Evolutionary conservation across 2,329 filamentous ascomycete species (phyloP), one percentile per base, ranked within the genome.

Genomic region (Raffaelea ambrosiae): DNA sequence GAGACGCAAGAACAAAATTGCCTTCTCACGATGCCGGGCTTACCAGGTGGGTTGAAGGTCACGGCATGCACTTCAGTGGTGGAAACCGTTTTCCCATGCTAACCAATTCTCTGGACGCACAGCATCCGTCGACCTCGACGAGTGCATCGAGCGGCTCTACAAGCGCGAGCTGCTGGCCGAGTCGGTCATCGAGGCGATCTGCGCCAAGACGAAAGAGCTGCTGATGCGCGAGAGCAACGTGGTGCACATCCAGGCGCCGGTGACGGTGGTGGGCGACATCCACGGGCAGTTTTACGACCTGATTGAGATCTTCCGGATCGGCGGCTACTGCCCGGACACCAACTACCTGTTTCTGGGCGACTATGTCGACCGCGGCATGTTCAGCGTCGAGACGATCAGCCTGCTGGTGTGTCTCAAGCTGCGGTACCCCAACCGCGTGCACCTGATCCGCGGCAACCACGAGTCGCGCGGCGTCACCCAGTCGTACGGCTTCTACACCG

Each of bases 161-260:
- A 91, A 93, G 64, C 96, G 95, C 66, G 93, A 97, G 67, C 80
- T 98, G 51, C 81, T 98, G 50, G 69, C 93, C 60, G 93, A 98
- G 69, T 95, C 91, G 39, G 90, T 98, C 56, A 91, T 98, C 67
- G 93, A 98, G 72, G 93, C 93, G 61, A 91, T 98, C 81, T 98
- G 93, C 72, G 90, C 93, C 66, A 98, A 98, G 68, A 93, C 94
- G 20, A 98, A 98, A 65, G 93, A 98, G 73, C 76, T 98, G 58
- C 78, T 98, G 58, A 98, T 98, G 93, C 91, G 94, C 64, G 93
- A 98, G 80, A 97, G 91, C 78, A 98, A 98, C 69, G 93, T 98
- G 53, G 93, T 98, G 51, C 93, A 98, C 66, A 94, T 98, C 53
- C 82, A 83, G 58, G 90, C 93, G 29, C 93, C 93, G 2, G 88